These are phyloP conservation scores for Stephania cephalantha DNA, from an alignment of 164 flowering plant species.

Conservation along the genomic window DNA sequence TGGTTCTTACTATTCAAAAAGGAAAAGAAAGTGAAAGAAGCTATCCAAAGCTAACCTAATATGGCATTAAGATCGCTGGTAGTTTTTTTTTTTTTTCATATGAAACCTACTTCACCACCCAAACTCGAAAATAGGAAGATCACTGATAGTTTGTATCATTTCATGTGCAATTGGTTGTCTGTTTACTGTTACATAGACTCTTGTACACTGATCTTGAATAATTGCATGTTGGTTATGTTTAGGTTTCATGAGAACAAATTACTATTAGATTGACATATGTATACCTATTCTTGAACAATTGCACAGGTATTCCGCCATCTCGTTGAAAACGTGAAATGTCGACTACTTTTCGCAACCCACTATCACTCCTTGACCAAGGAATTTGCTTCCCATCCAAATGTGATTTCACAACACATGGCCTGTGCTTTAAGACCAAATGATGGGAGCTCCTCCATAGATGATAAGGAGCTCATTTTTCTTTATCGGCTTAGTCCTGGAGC, in stretches of 20 bases:
- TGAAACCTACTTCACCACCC: not conserved
- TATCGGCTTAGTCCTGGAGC: constrained; percentile 78
- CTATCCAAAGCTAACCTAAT: not conserved
- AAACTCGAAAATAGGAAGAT: not conserved
- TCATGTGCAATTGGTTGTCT: not conserved
- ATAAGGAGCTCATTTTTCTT: constrained; percentile 66
- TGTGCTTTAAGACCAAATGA: constrained; percentile 45
- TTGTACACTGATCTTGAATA: too few relatives aligned
- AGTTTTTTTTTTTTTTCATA: too few relatives aligned
- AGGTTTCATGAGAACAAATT: not conserved
- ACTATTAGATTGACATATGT: not conserved
- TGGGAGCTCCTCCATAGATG: constrained; percentile 19
- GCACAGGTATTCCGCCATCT: constrained; percentile 88
- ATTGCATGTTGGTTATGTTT: not conserved
- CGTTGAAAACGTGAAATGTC: constrained; percentile 79
- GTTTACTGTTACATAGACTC: too few relatives aligned
- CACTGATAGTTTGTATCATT: not conserved
- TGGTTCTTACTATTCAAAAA: too few relatives aligned
- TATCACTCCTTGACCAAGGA: constrained; percentile 94
- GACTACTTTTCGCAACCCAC: constrained; percentile 90
- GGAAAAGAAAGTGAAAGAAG: not conserved
- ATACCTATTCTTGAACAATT: constrained; percentile 3
- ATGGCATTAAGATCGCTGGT: too few relatives aligned
- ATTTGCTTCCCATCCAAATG: constrained; percentile 82
- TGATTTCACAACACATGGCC: constrained; percentile 86